phyloP scores from a whole-genome alignment of 2,329 filamentous ascomycete species.

The Diaporthe amygdali region DNA sequence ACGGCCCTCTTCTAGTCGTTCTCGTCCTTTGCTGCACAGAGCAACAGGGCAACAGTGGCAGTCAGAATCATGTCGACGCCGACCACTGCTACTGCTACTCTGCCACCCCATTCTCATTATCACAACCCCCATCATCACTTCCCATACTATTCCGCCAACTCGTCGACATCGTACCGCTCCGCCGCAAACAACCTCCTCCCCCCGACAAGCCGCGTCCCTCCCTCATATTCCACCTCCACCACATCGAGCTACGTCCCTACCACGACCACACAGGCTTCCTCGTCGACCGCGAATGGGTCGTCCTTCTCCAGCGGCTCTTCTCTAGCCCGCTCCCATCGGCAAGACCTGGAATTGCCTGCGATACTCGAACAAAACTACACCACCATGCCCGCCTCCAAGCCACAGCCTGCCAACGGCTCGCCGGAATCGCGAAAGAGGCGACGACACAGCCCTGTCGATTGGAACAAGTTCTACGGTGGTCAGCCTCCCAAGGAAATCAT shows the following conservation, averaged over 20 bases:
- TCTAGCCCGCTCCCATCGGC: slow-evolving; percentile 25
- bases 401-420: slow-evolving; percentile 30
- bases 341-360: slow-evolving; percentile 27
- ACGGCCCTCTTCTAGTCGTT: neutral
- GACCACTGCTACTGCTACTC: slow-evolving; percentile 75
- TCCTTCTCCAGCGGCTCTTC: slow-evolving; percentile 24
- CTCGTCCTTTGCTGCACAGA: slow-evolving; percentile 11
- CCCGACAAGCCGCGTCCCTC: slow-evolving; percentile 44
- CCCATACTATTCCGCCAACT: slow-evolving; percentile 53
- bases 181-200: slow-evolving; percentile 43
- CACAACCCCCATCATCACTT: slow-evolving; percentile 66
- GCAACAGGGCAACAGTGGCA: slow-evolving; percentile 17
- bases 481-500: slow-evolving; percentile 85
- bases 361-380: slow-evolving; percentile 36
- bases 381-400: slow-evolving; percentile 43
- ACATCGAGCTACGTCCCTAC: slow-evolving; percentile 26
- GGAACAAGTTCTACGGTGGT: slow-evolving; percentile 82
- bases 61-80: slow-evolving; percentile 75
- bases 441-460: slow-evolving; percentile 68
- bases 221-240: slow-evolving; percentile 31
- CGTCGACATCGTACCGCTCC: slow-evolving; percentile 40
- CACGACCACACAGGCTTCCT: slow-evolving; percentile 31
- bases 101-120: slow-evolving; percentile 71
- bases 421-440: slow-evolving; percentile 53
- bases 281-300: slow-evolving; percentile 30